These are phyloP conservation scores for Carpinus fangiana DNA, from an alignment of 306 rosid genomes.

Conservation along the genomic window DNA sequence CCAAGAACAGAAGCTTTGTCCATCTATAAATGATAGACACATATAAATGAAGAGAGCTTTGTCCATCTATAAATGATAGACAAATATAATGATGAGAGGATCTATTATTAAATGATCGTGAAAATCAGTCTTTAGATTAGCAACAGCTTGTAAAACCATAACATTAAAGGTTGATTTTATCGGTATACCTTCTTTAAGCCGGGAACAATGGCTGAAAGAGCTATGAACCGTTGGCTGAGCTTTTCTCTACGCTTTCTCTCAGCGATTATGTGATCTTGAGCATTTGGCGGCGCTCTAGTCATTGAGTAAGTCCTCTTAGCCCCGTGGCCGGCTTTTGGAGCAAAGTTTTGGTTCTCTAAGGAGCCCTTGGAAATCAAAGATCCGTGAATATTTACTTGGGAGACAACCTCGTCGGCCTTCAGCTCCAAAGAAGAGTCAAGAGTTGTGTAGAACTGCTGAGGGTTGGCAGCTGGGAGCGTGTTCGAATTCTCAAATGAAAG, in stretches of 20 bases:
- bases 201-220: slow-evolving; percentile 77
- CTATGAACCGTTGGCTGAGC: slow-evolving; percentile 74
- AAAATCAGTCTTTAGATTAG: no score
- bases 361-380: slow-evolving; percentile 29
- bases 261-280: slow-evolving; percentile 75
- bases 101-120: no score
- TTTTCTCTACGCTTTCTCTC: slow-evolving; percentile 81
- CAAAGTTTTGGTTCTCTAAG: slow-evolving; percentile 18
- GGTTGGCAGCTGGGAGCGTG: slow-evolving; percentile 12
- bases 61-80: no score
- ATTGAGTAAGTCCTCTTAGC: slow-evolving; percentile 36
- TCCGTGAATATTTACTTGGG: slow-evolving; percentile 30
- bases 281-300: slow-evolving; percentile 35
- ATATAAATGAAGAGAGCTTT: no score
- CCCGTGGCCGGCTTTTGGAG: slow-evolving; percentile 23
- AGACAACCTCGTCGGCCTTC: slow-evolving; percentile 21
- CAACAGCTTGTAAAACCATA: no score
- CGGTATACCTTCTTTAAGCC: slow-evolving; percentile 66
- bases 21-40: slow-evolving; percentile 36
- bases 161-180: no score
- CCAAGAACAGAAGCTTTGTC: slow-evolving; percentile 76
- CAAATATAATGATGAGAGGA: no score
- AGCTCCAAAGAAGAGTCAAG: slow-evolving; percentile 28
- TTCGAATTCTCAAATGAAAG: slow-evolving; percentile 55
- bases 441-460: slow-evolving; percentile 21